phyloP scores from a whole-genome alignment of 2,329 filamentous ascomycete species.

The Dothideomycetes sp. region DNA sequence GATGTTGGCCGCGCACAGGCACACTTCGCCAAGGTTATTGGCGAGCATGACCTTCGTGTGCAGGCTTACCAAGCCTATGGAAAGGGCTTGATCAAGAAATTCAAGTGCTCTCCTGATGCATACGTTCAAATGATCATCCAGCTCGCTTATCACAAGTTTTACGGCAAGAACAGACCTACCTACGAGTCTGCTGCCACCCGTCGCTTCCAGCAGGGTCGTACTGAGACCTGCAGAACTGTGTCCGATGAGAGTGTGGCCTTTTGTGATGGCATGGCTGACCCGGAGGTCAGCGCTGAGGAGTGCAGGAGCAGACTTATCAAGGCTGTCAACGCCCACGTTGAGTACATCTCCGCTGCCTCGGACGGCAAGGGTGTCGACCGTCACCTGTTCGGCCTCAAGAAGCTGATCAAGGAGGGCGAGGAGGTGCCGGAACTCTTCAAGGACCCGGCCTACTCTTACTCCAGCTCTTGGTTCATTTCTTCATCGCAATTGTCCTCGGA shows the following conservation, averaged over 20 bases:
- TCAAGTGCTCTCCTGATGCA: constrained; percentile 94
- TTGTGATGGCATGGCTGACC: constrained; percentile 75
- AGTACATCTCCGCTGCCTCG: constrained; percentile 81
- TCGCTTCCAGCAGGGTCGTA: constrained; percentile 91
- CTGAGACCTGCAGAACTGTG: constrained; percentile 87
- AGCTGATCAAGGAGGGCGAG: constrained; percentile 70
- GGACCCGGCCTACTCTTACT: constrained; percentile 79
- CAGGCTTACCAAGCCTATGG: constrained; percentile 96
- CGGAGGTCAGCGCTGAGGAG: constrained; percentile 49
- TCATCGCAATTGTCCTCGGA: constrained; percentile 86
- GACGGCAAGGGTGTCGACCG: constrained; percentile 92
- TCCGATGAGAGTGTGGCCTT: constrained; percentile 86
- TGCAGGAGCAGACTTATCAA: constrained; percentile 68
- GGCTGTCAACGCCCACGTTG: constrained; percentile 69
- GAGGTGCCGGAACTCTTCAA: constrained; percentile 72
- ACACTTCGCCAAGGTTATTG: constrained; percentile 74
- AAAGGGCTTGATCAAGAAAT: constrained; percentile 98
- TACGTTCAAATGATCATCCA: constrained; percentile 99
- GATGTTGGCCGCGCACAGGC: constrained; percentile 69
- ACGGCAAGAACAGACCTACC: constrained; percentile 91
- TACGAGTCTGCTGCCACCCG: constrained; percentile 95
- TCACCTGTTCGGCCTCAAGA: constrained; percentile 95
- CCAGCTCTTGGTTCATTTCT: constrained; percentile 77
- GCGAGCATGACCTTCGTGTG: constrained; percentile 79
- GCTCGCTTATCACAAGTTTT: constrained; percentile 97